Base-by-base conservation (phyloP, 768 basidiomycete genomes). In the Amanita jacksonii region DNA sequence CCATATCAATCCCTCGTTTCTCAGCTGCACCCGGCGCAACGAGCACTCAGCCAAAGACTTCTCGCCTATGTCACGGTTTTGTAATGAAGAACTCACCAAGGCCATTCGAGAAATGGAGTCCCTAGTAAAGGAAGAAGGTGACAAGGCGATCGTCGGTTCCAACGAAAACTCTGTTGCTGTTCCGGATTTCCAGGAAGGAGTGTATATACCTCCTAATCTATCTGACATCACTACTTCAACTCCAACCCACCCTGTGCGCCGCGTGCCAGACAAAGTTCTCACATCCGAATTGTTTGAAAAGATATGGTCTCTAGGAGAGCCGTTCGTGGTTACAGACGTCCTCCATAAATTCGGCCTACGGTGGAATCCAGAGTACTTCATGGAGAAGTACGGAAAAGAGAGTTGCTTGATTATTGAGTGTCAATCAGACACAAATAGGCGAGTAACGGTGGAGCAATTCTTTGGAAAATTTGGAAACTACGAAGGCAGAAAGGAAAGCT, bases 321-420 rank as follows among this genome's bases (percentile, higher is more conserved):
- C 92, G 2, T 57, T 97, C 7, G 74, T 94, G 23, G 83, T 96
- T 37, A 82, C 78, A 22, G 76, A 71, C 22, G 61, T 88, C 15
- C 61, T 75, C 38, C 54, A 68, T 10, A 74, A 78, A 50, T 82
- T 91, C 60, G 65, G 71, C 52, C 60, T 82, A 48, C 57, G 70
- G 45, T 97, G 93, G 93, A 79, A 74, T 4, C 93, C 93, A 0
- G 74, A 82, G 44, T 85, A 81, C 54, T 91, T 98, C 60, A 73
- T 77, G 13, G 60, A 76, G 41, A 69, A 79, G 49, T 83, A 85
- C 56, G 79, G 76, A 5, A 59, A 67, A 8, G 74, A 85, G 49
- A 65, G 56, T 20, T 82, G 84, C 57, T 66, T 80, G 40, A 79
- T 96, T 45, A 69, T 89, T 12, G 86, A 94, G 58, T 94, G 89